A percentile compares a stretch with the other conserved stretches of the same genome.
Conservation (phyloP, 225 moss, liverwort and hornwort genomes). For the Takakia lepidozioides region DNA sequence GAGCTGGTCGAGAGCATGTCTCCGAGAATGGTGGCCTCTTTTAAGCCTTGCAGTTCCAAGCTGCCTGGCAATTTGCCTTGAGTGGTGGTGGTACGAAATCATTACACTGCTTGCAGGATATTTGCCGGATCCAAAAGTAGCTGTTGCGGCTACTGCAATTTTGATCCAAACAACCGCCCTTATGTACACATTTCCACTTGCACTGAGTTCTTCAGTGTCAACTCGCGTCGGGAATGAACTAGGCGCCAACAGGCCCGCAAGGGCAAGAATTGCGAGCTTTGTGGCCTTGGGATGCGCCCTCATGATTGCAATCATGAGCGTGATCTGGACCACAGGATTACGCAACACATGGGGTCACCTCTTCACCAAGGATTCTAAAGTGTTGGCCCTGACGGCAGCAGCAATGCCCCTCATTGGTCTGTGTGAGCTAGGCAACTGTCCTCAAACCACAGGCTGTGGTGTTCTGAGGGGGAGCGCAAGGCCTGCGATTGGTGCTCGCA, state of each 20-base stretch:
- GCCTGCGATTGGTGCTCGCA: slow-evolving; percentile 65
- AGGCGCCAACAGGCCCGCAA: slow-evolving; percentile 53
- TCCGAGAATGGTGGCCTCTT: slow-evolving; percentile 69
- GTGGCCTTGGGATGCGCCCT: slow-evolving; percentile 57
- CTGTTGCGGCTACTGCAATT: slow-evolving; percentile 63
- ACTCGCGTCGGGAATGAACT: slow-evolving; percentile 75
- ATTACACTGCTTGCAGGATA: slow-evolving; percentile 82
- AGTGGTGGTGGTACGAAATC: slow-evolving; percentile 98
- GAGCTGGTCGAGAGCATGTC: slow-evolving; percentile 47
- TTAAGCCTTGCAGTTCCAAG: slow-evolving; percentile 65
- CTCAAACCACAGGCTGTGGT: slow-evolving; percentile 82
- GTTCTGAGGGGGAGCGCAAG: slow-evolving; percentile 74
- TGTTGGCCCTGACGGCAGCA: slow-evolving; percentile 60
- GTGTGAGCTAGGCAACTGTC: slow-evolving; percentile 82
- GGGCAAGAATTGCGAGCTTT: slow-evolving; percentile 44
- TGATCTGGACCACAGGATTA: slow-evolving; percentile 60
- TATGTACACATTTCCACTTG: slow-evolving; percentile 75
- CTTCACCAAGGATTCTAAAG: slow-evolving; percentile 50
- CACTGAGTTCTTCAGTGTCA: slow-evolving; percentile 65
- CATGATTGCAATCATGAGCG: slow-evolving; percentile 42
- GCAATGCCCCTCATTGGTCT: slow-evolving; percentile 80
- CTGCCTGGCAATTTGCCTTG: slow-evolving; percentile 76
- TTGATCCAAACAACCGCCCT: slow-evolving; percentile 80
- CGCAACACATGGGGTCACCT: slow-evolving; percentile 67
- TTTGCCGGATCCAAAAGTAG: slow-evolving; percentile 61